Percentiles rank a stretch among this genome's conserved stretches.
These are phyloP conservation scores for Platanthera guangdongensis DNA, from an alignment of 106 monocot species.

Conservation along the genomic window DNA sequence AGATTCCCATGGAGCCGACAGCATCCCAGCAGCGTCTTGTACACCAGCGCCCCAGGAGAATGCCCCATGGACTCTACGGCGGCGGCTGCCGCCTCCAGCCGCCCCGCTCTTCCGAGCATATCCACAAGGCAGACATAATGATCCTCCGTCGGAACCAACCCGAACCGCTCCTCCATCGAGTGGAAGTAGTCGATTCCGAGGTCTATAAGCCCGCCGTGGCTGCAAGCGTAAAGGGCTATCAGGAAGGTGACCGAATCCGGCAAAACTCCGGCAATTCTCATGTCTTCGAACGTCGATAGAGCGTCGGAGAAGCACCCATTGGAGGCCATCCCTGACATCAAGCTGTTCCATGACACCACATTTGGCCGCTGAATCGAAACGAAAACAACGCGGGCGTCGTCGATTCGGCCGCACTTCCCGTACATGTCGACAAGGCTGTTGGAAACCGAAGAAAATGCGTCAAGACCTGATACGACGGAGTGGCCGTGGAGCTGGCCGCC, in stretches of 20 bases:
- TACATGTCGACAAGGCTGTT: slow-evolving; percentile 87
- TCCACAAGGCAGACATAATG: slow-evolving; percentile 78
- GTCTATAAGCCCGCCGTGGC: slow-evolving; percentile 55
- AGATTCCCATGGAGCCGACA: slow-evolving; percentile 52
- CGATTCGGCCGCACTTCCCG: slow-evolving; percentile 57
- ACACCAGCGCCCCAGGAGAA: slow-evolving; percentile 42
- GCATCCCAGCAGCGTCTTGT: slow-evolving; percentile 58
- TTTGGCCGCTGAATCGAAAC: slow-evolving; percentile 43
- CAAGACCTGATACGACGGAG: slow-evolving; percentile 48
- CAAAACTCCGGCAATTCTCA: slow-evolving; percentile 33
- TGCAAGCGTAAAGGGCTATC: slow-evolving; percentile 67
- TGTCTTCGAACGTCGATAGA: slow-evolving; percentile 67
- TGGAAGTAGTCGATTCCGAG: slow-evolving; percentile 68
- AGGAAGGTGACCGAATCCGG: slow-evolving; percentile 68
- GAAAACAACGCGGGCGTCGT: slow-evolving; percentile 45
- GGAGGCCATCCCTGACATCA: slow-evolving; percentile 57
- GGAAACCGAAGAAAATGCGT: slow-evolving; percentile 37
- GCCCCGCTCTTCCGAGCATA: slow-evolving; percentile 70
- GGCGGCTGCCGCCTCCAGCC: slow-evolving; percentile 49
- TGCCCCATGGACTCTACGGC: slow-evolving; percentile 43
- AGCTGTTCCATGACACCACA: slow-evolving; percentile 77
- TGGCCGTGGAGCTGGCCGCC: slow-evolving; percentile 73
- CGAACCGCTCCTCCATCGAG: slow-evolving; percentile 42
- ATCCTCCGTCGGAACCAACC: slow-evolving; percentile 31
- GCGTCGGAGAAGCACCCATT: slow-evolving; percentile 47